A percentile compares a stretch with the other conserved stretches of the same genome.
Conservation (phyloP, 148 eudicot species). For the Cornus suecica region DNA sequence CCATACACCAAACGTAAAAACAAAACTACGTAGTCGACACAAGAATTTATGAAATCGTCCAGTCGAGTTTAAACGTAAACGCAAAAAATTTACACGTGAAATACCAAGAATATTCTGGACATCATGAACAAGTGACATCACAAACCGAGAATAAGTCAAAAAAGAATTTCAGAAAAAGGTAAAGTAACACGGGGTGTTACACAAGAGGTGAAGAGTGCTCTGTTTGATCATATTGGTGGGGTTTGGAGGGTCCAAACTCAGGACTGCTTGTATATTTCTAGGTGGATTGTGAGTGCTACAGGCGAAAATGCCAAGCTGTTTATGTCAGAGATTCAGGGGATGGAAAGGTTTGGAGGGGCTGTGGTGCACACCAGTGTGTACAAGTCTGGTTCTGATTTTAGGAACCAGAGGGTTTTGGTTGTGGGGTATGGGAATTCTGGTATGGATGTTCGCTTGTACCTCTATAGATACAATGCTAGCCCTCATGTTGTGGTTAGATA, state of each 20-base stretch:
- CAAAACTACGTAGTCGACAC: too few relatives aligned
- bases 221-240: not conserved
- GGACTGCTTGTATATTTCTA: not conserved
- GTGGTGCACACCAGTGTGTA: not conserved
- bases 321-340: not conserved
- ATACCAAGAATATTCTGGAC: too few relatives aligned
- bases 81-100: too few relatives aligned
- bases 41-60: too few relatives aligned
- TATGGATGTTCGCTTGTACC: not conserved
- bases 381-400: not conserved
- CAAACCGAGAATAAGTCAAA: too few relatives aligned
- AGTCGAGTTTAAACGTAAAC: too few relatives aligned
- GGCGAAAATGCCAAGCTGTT: not conserved
- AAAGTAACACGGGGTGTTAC: too few relatives aligned
- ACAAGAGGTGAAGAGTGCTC: not conserved
- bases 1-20: too few relatives aligned
- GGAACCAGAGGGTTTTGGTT: not conserved
- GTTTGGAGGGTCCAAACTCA: not conserved
- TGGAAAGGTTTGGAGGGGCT: not conserved
- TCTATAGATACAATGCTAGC: not conserved
- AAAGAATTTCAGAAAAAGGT: too few relatives aligned
- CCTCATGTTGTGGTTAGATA: not conserved
- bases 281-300: not conserved
- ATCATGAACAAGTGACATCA: too few relatives aligned
- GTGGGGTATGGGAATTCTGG: slow-evolving; percentile 2